Base-by-base conservation (phyloP, 768 basidiomycete genomes). In the Termitomyces sp. region DNA sequence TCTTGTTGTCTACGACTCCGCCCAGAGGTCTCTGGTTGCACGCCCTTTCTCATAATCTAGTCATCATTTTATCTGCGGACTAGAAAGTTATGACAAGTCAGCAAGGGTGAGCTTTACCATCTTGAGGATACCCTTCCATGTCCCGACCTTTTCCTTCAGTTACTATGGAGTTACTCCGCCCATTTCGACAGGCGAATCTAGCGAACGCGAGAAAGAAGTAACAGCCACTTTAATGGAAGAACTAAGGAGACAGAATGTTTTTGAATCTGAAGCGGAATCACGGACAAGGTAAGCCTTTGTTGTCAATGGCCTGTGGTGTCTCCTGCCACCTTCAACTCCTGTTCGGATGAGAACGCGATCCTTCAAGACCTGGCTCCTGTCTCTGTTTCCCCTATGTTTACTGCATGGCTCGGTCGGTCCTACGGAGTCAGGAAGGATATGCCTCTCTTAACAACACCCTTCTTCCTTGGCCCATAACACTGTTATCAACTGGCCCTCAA, bases 171-270 rank as follows among this genome's bases (percentile, higher is more conserved):
- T 94, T 28, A 94, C 91, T 14, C 87, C 87, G 40, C 94, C 93
- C 54, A 94, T 96, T 65, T 87, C 91, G 47, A 83, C 81, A 24
- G 73, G 70, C 33, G 87, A 89, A 63, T 94, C 92, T 20, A 90
- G 72, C 51, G 80, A 84, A 59, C 80, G 86, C 65, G 92, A 94
- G 74, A 88, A 86, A 70, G 88, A 90, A 70, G 89, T 94, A 22
- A 93, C 91, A 0, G 67, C 77, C 18, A 88, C 90, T 6, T 76
- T 99, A 53, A 92, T 98, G 89, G 87, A 92, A 57, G 96, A 99
- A 71, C 80, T 99, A 33, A 81, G 85, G 66, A 76, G 82, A 47
- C 88, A 96, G 67, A 88, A 90, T 57, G 88, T 88, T 2, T 96
- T 97, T 71, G 96, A 98, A 74, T 85, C 80, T 47, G 90, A 93